Percentiles rank a stretch among this genome's conserved stretches.
These are phyloP conservation scores for Salvia splendens DNA, from an alignment of 257 asterid genomes.

Conservation along the genomic window DNA sequence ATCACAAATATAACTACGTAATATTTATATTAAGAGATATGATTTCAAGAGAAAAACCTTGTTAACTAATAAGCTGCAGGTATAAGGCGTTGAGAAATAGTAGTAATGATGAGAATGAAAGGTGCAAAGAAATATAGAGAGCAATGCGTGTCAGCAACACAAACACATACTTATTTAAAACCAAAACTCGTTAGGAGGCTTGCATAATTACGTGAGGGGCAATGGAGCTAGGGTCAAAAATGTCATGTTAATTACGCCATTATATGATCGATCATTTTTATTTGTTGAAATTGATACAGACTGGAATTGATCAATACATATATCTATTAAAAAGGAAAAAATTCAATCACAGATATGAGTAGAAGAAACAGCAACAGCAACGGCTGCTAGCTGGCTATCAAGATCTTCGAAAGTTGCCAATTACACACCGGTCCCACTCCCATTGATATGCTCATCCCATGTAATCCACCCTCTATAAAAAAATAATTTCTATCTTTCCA, in stretches of 20 bases:
- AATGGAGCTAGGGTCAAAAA: constrained; percentile 24
- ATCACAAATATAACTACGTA: no score
- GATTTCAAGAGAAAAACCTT: neutral
- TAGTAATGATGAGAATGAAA: neutral
- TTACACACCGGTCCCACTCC: constrained; percentile 37
- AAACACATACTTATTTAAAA: neutral
- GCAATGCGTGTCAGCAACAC: constrained; percentile 40
- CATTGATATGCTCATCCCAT: neutral
- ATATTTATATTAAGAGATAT: no score
- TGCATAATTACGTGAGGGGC: constrained; percentile 7
- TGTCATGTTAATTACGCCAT: constrained; percentile 10
- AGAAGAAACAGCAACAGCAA: neutral
- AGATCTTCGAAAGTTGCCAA: constrained; percentile 47
- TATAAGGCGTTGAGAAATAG: no score
- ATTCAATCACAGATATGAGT: neutral
- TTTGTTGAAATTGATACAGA: no score
- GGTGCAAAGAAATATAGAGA: no score
- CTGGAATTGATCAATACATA: neutral
- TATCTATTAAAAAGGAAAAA: constrained; percentile 25
- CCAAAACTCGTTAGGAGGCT: no score
- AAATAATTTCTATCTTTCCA: no score
- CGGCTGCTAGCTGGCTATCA: constrained; percentile 43
- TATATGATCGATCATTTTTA: no score
- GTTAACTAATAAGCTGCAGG: no score
- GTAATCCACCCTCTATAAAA: neutral